A percentile compares a stretch with the other conserved stretches of the same genome.
Evolutionary conservation across 345 rosid genomes (phyloP).

Genomic region (Anastatica hierochuntica): DNA sequence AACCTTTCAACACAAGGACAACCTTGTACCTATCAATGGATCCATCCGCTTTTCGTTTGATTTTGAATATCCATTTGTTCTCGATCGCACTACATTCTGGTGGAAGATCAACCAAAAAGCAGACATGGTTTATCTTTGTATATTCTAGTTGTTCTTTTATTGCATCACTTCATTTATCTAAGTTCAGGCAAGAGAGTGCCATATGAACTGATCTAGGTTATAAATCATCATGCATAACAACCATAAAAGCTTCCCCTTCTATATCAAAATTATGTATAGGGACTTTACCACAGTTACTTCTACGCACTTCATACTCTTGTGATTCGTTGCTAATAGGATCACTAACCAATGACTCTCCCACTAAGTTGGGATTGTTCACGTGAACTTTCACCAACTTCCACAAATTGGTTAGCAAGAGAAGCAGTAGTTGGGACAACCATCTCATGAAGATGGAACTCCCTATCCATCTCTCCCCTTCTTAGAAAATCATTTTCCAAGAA

Average conservation of each 20-base stretch:
- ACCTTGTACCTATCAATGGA: too few relatives aligned
- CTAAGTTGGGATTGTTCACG: neutral
- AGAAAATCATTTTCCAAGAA: conserved; percentile 16
- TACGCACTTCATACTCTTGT: neutral
- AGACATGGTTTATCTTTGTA: too few relatives aligned
- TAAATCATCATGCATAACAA: neutral
- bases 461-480: neutral
- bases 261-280: neutral
- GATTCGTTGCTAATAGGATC: neutral
- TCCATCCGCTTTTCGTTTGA: too few relatives aligned
- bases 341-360: neutral
- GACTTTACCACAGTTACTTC: neutral
- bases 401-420: neutral
- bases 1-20: too few relatives aligned
- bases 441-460: neutral
- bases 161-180: neutral
- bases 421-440: neutral
- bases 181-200: neutral
- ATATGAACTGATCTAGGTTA: neutral
- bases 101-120: too few relatives aligned
- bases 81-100: too few relatives aligned
- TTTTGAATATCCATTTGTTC: too few relatives aligned
- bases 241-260: neutral
- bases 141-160: neutral
- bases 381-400: neutral